Evolutionary conservation across 805 yeast genomes (phyloP).

Genomic region (Nakazawaea laoshanensis): DNA sequence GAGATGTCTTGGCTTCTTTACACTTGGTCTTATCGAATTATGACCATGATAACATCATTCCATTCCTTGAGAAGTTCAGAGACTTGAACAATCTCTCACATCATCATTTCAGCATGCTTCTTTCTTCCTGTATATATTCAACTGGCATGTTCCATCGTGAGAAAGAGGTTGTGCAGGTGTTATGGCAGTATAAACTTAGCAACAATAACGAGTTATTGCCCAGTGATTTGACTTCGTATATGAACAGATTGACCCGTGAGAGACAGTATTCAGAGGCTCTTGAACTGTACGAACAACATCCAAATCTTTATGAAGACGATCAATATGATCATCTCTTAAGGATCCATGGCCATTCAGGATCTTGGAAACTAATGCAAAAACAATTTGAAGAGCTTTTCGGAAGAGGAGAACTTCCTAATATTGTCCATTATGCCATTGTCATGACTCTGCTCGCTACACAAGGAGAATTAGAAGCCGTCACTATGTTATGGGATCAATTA

Average conservation of each 20-base stretch:
- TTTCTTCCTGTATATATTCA: slow-evolving; percentile 7
- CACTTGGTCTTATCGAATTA: neutral
- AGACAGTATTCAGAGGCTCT: slow-evolving; percentile 18
- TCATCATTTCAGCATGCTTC: slow-evolving; percentile 9
- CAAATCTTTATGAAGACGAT: slow-evolving; percentile 32
- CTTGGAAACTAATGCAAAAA: slow-evolving; percentile 47
- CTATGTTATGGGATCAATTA: slow-evolving; percentile 39
- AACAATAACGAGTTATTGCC: slow-evolving; percentile 1
- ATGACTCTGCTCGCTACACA: slow-evolving; percentile 48
- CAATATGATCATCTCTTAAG: slow-evolving; percentile 41
- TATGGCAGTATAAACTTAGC: slow-evolving; percentile 6
- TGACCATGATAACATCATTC: neutral
- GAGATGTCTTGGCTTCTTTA: slow-evolving; percentile 1
- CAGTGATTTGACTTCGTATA: slow-evolving; percentile 6
- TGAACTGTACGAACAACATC: slow-evolving; percentile 26
- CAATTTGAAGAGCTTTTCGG: slow-evolving; percentile 52
- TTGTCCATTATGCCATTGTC: slow-evolving; percentile 40
- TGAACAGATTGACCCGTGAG: slow-evolving; percentile 15
- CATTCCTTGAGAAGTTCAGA: slow-evolving; percentile 4
- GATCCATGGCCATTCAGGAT: slow-evolving; percentile 33
- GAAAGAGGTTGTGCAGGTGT: neutral
- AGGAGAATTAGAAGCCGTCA: slow-evolving; percentile 41
- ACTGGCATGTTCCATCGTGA: neutral
- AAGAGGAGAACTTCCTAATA: slow-evolving; percentile 42
- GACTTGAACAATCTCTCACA: slow-evolving; percentile 3